Percentiles rank a stretch among this genome's conserved stretches.
These are phyloP conservation scores for Xylaria sp. DNA, from an alignment of 2,329 filamentous ascomycete genomes.

Conservation along the genomic window DNA sequence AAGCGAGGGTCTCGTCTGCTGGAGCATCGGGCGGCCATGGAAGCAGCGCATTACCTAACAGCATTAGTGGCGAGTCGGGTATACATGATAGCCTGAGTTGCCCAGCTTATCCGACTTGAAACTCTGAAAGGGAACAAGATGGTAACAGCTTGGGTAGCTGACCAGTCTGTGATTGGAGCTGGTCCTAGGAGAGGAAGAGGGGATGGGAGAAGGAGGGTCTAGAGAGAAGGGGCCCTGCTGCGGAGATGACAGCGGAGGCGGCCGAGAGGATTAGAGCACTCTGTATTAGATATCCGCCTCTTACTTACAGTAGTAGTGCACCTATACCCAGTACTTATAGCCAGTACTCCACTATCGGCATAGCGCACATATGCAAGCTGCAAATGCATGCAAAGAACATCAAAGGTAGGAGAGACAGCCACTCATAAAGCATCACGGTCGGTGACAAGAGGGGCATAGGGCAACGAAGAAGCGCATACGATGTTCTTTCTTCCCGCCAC, in stretches of 20 bases:
- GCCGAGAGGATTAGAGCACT: conserved; percentile 8
- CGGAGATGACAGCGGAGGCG: conserved; percentile 6
- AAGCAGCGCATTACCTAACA: conserved; percentile 16
- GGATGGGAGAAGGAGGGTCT: neutral
- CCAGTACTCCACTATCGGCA: conserved; percentile 1
- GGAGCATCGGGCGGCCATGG: conserved; percentile 21
- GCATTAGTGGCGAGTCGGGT: conserved; percentile 15
- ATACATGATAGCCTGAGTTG: conserved; percentile 9
- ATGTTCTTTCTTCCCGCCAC: conserved; percentile 20
- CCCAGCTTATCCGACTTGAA: conserved; percentile 22
- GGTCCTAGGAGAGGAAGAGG: neutral
- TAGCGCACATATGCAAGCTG: conserved; percentile 10
- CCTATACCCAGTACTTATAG: neutral
- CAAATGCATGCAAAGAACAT: conserved; percentile 17
- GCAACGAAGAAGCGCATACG: conserved; percentile 6
- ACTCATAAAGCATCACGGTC: neutral
- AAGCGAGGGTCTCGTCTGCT: conserved; percentile 10
- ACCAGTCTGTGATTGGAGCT: conserved; percentile 10
- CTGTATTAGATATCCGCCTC: neutral
- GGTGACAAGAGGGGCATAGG: conserved; percentile 20
- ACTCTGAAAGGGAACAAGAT: conserved; percentile 11
- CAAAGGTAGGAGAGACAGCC: neutral
- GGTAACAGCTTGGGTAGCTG: neutral
- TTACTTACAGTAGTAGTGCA: neutral
- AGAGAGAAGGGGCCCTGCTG: neutral